A percentile compares a stretch with the other conserved stretches of the same genome.
Evolutionary conservation across 2,329 filamentous ascomycete genomes (phyloP).

Genomic region (Monosporascus cannonballus): DNA sequence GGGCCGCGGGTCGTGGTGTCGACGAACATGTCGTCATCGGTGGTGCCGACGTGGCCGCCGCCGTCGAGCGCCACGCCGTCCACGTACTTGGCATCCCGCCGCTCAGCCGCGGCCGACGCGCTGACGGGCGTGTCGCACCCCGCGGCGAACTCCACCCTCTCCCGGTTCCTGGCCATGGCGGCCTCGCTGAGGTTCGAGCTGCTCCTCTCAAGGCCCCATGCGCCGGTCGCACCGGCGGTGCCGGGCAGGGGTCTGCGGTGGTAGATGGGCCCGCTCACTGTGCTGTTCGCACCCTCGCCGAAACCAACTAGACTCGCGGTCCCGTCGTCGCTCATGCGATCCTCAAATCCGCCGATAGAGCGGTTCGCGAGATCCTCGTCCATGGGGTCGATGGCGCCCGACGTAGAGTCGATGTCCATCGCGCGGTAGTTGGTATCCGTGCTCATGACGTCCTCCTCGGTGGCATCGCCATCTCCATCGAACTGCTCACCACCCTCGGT

Average conservation of each 20-base stretch:
- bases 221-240: conserved; percentile 21
- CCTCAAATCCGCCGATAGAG: conserved; percentile 50
- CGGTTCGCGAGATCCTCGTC: conserved; percentile 37
- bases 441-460: conserved; percentile 64
- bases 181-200: conserved; percentile 46
- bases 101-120: conserved; percentile 42
- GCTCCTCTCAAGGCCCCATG: conserved; percentile 43
- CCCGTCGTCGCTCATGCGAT: conserved; percentile 81
- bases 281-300: conserved; percentile 83
- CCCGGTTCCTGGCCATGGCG: conserved; percentile 23
- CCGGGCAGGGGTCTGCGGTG: conserved; percentile 42
- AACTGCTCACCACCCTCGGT: conserved; percentile 49
- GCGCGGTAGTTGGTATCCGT: conserved; percentile 55
- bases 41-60: conserved; percentile 28
- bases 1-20: conserved; percentile 60
- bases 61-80: conserved; percentile 60
- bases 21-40: conserved; percentile 49
- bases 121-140: conserved; percentile 37
- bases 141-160: conserved; percentile 23
- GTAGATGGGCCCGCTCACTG: conserved; percentile 73
- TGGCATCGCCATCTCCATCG: conserved; percentile 43
- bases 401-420: conserved; percentile 47
- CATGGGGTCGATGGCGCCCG: conserved; percentile 23
- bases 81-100: conserved; percentile 57
- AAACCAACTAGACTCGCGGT: conserved; percentile 83